These are phyloP conservation scores for Tieghemostelium lacteum DNA, from an alignment of 78 protist species.

Conservation along the genomic window DNA sequence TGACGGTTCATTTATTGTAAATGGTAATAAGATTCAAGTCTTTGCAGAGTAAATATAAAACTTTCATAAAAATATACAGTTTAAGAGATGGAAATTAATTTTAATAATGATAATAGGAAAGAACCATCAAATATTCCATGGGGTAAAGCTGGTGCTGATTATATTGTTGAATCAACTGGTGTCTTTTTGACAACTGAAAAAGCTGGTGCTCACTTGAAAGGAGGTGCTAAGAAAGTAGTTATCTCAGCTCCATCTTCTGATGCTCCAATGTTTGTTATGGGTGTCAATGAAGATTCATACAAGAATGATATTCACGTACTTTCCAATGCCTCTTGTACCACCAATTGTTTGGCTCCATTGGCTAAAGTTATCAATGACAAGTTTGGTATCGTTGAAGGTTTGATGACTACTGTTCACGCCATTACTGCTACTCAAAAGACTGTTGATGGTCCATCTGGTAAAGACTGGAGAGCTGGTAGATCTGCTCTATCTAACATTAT, in stretches of 20 bases:
- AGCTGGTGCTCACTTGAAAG: constrained; percentile 92
- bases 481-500: constrained; percentile 97
- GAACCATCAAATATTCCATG: constrained; percentile 94
- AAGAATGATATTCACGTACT: constrained; percentile 75
- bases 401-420: constrained; percentile 99
- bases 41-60: constrained; percentile 47
- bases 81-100: not conserved
- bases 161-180: constrained; percentile 99
- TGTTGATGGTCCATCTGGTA: constrained; percentile 97
- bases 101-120: not conserved
- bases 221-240: constrained; percentile 98
- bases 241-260: constrained; percentile 99
- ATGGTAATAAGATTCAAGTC: constrained; percentile 91
- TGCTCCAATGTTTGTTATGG: constrained; percentile 99
- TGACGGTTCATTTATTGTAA: constrained; percentile 87
- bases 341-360: constrained; percentile 99
- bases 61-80: not conserved
- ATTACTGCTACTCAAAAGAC: constrained; percentile 99
- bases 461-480: constrained; percentile 99
- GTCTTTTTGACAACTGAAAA: constrained; percentile 92
- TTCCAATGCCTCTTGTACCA: constrained; percentile 99
- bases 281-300: constrained; percentile 97
- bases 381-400: constrained; percentile 97
- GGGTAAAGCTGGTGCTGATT: constrained; percentile 81
- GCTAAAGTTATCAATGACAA: constrained; percentile 97